Evolutionary conservation across 2,329 filamentous ascomycete species (phyloP), one percentile per base, ranked within the genome.

Genomic region (Neonectria sp.): DNA sequence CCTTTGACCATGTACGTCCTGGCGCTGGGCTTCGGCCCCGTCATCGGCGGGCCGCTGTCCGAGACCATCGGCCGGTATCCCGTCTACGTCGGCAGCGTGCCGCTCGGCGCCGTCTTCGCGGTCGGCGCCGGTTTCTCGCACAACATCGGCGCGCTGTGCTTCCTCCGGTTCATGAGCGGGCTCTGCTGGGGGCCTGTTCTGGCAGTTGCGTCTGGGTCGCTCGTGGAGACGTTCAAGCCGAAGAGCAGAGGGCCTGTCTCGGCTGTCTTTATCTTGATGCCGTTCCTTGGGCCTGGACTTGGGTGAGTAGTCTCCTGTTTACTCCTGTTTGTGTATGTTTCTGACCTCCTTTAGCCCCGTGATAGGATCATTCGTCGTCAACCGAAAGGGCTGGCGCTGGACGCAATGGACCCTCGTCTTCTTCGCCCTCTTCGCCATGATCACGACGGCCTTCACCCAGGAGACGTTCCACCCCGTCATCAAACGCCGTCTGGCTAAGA

Each of bases 1-100:
- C 86, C 87, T 0, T 77, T 92, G 1, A 86, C 90, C 0, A 76
- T 90, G 6, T 92, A 90, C 75, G 85, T 89, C 6, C 78, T 91
- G 11, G 90, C 89, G 0, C 82, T 92, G 0, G 88, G 82, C 3
- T 80, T 91, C 17, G 90, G 90, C 0, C 90, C 90, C 7, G 79
- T 91, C 56, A 68, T 90, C 15, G 87, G 86, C 11, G 88, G 89
- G 0, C 90, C 89, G 0, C 73, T 91, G 0, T 89, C 86, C 55
- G 90, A 92, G 74, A 85, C 82, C 0, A 78, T 87, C 37, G 90
- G 90, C 2, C 82, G 90, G 1, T 81, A 84, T 25, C 79, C 84
- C 3, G 83, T 91, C 29, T 91, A 89, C 74, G 62, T 85, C 1
- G 71, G 80, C 2, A 82, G 82, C 0, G 76, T 85, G 2, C 83